Evolutionary conservation across 1,284 basidiomycete genomes (phyloP).

Genomic region (Ceratobasidium sp.): DNA sequence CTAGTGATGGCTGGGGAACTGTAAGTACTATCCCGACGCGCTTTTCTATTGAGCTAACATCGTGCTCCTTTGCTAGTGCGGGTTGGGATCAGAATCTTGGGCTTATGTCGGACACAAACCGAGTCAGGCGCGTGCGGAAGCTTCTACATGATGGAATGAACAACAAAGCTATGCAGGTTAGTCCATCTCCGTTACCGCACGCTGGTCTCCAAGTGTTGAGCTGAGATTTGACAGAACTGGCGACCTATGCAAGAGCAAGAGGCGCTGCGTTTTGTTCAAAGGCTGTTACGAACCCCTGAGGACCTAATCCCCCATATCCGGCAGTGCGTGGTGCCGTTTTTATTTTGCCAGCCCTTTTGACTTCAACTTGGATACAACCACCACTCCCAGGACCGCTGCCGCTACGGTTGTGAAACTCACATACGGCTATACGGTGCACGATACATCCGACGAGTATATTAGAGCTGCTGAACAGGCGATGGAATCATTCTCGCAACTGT

Average conservation of each 20-base stretch:
- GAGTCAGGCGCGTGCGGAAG: constrained; percentile 4
- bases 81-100: constrained; percentile 30
- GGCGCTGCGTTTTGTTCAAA: neutral
- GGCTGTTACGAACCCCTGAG: constrained; percentile 9
- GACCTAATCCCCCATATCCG: constrained; percentile 23
- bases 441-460: constrained; percentile 25
- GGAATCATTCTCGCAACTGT: neutral
- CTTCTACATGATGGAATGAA: constrained; percentile 30
- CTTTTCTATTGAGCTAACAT: neutral
- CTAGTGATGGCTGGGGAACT: constrained; percentile 14
- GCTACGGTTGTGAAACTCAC: constrained; percentile 37
- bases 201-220: neutral
- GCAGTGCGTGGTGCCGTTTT: neutral
- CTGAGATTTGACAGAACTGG: neutral
- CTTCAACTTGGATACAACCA: neutral
- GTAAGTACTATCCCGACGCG: neutral
- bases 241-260: constrained; percentile 31
- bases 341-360: neutral
- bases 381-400: constrained; percentile 1
- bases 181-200: neutral
- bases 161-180: constrained; percentile 20
- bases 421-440: constrained; percentile 27
- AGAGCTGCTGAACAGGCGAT: constrained; percentile 3
- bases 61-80: neutral
- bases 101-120: neutral